Evolutionary conservation across 2,329 filamentous ascomycete species (phyloP).

Genomic region (Trichoderma simmonsii): DNA sequence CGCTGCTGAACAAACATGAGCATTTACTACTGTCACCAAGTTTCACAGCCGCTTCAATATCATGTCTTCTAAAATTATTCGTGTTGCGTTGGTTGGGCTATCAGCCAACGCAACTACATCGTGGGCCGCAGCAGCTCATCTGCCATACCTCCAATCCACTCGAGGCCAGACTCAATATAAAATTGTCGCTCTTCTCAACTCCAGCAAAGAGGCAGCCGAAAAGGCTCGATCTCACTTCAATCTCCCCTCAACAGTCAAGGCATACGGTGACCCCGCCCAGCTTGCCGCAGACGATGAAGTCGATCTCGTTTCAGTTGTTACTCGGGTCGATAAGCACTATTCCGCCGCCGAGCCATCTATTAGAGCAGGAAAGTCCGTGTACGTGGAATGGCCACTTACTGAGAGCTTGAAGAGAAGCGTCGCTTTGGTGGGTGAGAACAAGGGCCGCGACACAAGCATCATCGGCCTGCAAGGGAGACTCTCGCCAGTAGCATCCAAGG

Average conservation of each 20-base stretch:
- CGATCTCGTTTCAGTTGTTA: slow-evolving; percentile 8
- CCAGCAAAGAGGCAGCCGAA: slow-evolving; percentile 3
- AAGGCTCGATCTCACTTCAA: slow-evolving; percentile 7
- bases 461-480: slow-evolving; percentile 1
- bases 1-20: background rate
- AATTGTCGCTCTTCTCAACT: slow-evolving; percentile 9
- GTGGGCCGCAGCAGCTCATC: slow-evolving; percentile 7
- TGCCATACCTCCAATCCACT: slow-evolving; percentile 1
- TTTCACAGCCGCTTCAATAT: background rate
- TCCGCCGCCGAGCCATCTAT: background rate
- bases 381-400: slow-evolving; percentile 7
- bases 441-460: background rate
- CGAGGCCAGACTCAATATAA: slow-evolving; percentile 8
- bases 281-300: slow-evolving; percentile 9
- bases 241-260: background rate
- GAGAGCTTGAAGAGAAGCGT: slow-evolving; percentile 4
- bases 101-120: background rate
- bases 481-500: background rate
- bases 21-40: background rate
- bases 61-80: background rate
- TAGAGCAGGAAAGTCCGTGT: background rate
- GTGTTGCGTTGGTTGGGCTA: background rate
- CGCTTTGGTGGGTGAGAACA: background rate
- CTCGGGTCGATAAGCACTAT: background rate
- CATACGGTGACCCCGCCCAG: background rate